phyloP scores from a whole-genome alignment of 164 flowering plant genomes.

The Dillenia turbinata region DNA sequence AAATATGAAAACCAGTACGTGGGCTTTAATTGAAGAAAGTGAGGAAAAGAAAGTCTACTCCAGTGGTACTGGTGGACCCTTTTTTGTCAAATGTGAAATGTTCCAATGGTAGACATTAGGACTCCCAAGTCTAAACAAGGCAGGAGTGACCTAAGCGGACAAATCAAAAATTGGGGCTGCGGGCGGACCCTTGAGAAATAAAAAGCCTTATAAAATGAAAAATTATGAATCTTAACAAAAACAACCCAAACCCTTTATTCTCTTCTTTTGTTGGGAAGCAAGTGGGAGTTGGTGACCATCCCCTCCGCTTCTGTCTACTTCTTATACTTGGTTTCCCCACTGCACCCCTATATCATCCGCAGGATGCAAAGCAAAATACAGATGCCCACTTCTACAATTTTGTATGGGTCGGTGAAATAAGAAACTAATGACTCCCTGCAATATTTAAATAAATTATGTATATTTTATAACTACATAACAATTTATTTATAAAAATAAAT shows the following conservation, averaged over 20 bases:
- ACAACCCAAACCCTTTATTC: conserved; percentile 24
- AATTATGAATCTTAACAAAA: not conserved
- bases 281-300: conserved; percentile 74
- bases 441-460: too few relatives aligned
- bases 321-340: not conserved
- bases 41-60: conserved; percentile 2
- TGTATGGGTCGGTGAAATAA: too few relatives aligned
- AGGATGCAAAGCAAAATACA: too few relatives aligned
- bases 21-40: conserved; percentile 26
- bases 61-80: conserved; percentile 6
- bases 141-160: conserved; percentile 9
- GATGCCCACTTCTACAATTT: too few relatives aligned
- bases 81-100: too few relatives aligned
- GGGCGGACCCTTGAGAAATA: not conserved
- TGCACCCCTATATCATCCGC: not conserved
- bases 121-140: not conserved
- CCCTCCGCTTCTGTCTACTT: conserved; percentile 17
- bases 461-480: too few relatives aligned
- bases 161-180: conserved; percentile 11
- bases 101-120: conserved; percentile 18
- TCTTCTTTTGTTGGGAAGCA: conserved; percentile 39
- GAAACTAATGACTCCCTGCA: too few relatives aligned
- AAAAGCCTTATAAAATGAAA: not conserved
- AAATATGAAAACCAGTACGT: conserved; percentile 17
- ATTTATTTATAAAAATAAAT: too few relatives aligned